phyloP scores from a whole-genome alignment of 106 monocot species.

The Ottelia alismoides region DNA sequence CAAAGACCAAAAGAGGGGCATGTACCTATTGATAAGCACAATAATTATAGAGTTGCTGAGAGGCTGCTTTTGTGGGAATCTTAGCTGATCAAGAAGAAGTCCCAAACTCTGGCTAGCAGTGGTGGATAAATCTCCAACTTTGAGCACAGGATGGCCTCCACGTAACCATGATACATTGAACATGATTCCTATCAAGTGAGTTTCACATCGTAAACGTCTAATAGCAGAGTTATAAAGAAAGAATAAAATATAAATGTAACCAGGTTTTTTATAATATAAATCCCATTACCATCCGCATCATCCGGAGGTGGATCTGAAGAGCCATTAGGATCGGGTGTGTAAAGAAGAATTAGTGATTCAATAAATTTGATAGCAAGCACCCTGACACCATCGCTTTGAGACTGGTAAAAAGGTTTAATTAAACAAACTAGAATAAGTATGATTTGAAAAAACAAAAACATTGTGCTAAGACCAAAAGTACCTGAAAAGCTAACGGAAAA shows the following conservation, averaged over 20 bases:
- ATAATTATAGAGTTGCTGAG: constrained; percentile 78
- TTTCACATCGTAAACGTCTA: background rate
- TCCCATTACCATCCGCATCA: constrained; percentile 28
- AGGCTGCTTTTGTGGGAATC: constrained; percentile 60
- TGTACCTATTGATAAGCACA: constrained; percentile 75
- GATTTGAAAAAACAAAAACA: background rate
- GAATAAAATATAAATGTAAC: background rate
- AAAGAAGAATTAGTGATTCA: constrained; percentile 69
- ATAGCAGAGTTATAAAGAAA: background rate
- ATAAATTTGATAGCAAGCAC: constrained; percentile 75
- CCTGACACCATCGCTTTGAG: constrained; percentile 63
- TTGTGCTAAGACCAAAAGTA: constrained; percentile 11
- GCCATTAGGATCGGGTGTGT: constrained; percentile 75
- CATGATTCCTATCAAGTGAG: constrained; percentile 19
- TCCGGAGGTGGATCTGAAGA: constrained; percentile 53
- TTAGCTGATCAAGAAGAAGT: constrained; percentile 82
- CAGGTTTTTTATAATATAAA: background rate
- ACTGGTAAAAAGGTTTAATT: constrained; percentile 22
- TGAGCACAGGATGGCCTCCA: constrained; percentile 72
- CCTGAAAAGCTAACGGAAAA: constrained; percentile 60
- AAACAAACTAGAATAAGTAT: constrained; percentile 4
- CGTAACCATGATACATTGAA: constrained; percentile 88
- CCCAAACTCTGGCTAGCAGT: constrained; percentile 82
- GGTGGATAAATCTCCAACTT: constrained; percentile 67
- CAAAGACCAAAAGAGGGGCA: too few relatives aligned